A percentile compares a stretch with the other conserved stretches of the same genome.
Conservation (phyloP, 106 monocot species). For the Ottelia alismoides region DNA sequence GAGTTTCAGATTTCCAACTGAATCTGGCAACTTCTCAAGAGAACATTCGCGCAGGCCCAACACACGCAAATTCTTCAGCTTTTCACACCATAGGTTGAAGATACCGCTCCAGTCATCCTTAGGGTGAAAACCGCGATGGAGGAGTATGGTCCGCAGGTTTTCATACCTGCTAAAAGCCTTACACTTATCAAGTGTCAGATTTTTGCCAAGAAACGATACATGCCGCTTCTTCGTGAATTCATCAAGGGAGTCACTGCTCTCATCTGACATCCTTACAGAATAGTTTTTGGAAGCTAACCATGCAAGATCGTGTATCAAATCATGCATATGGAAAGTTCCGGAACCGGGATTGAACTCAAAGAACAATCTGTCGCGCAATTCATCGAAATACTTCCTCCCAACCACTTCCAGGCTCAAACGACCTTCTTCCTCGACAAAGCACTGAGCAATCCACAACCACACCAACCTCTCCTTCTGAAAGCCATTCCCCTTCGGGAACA, state of each 20-base stretch:
- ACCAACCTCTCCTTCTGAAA: constrained; percentile 1
- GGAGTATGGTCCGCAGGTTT: no score
- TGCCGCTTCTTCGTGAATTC: background rate
- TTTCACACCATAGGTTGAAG: no score
- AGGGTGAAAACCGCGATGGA: no score
- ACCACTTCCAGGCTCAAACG: background rate
- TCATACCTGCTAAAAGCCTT: no score
- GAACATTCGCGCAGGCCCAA: constrained; percentile 16
- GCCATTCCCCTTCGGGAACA: background rate
- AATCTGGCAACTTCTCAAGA: constrained; percentile 7
- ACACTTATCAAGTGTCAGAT: background rate
- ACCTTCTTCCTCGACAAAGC: background rate
- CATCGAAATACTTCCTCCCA: constrained; percentile 1
- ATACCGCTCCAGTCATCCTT: no score
- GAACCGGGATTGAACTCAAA: constrained; percentile 1
- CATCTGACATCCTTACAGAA: background rate
- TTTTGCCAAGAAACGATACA: background rate
- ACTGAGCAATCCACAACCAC: constrained; percentile 3
- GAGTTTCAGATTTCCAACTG: constrained; percentile 19
- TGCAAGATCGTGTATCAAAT: background rate
- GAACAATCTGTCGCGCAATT: background rate
- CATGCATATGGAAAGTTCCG: background rate
- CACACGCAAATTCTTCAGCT: constrained; percentile 8
- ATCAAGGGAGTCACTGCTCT: background rate
- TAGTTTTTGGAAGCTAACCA: background rate